Evolutionary conservation across 257 asterid species (phyloP), one percentile per base, ranked within the genome.

Genomic region (Haberlea rhodopensis): DNA sequence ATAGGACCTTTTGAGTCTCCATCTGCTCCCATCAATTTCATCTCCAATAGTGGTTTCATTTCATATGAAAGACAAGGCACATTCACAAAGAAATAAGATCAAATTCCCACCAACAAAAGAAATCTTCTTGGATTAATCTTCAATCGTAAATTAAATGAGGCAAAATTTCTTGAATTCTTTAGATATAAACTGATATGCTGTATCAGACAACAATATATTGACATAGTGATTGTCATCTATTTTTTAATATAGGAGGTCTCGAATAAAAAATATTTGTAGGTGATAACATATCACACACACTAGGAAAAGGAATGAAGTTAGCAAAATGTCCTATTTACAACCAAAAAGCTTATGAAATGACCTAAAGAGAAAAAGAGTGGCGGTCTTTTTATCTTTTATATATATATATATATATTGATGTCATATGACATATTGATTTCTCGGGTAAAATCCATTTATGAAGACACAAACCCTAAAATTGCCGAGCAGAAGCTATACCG

Each of bases 21-120:
- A 86, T 84, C 88, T 84, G 88, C 81, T 65, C 48, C 80, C 74
- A 74, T 72, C 82, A 73, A 70, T 77, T 72, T 73, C 73, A 76
- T 53, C 78, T 66, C 68, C 72, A 53, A 25, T 78, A 52, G 69
- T 73, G 80, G 80, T 70, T 76, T 43, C 75, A 58, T 67, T 66
- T 68, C 79, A 68, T 57, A 72, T 75, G 68, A 75, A 70, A 70
- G 73, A 70, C 76, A 75, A 74, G n/a, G 70, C 51, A 53, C 67
- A 53, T 59, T 65, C 65, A 9, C 26, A 60, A 69, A 48, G n/a
- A 18, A 28, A 28, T 62, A 60, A 28, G 5, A 3, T 5, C n/a
- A 46, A 21, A 54, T 25, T 63, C 58, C 68, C 46, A 9, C 11
- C 11, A 60, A 28, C 19, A 11, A 43, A 48, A 15, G 24, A 8